phyloP scores from a whole-genome alignment of 306 rosid species.

The Aeschynomene evenia region DNA sequence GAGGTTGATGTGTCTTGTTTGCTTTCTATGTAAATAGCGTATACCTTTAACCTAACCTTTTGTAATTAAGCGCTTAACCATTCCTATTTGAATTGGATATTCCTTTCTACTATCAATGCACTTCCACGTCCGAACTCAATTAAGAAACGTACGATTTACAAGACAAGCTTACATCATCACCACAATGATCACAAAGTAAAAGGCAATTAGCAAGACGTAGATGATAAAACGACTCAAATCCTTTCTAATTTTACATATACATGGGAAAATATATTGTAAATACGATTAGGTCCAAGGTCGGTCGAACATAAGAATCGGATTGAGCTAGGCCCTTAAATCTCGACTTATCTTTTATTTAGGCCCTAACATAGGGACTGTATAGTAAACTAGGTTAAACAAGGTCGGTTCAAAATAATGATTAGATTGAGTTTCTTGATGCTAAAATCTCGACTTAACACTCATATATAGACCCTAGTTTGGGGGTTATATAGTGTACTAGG shows the following conservation, averaged over 20 bases:
- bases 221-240: background rate
- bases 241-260: background rate
- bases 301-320: no score
- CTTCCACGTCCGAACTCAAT: slow-evolving; percentile 30
- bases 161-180: background rate
- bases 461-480: no score
- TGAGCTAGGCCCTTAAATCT: no score
- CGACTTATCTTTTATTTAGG: no score
- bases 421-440: no score
- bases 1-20: background rate
- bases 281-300: no score
- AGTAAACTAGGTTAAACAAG: no score
- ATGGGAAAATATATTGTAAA: background rate
- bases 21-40: slow-evolving; percentile 16
- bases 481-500: no score
- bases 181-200: slow-evolving; percentile 11
- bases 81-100: background rate
- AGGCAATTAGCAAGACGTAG: background rate
- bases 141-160: slow-evolving; percentile 16
- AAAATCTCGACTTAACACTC: no score
- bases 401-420: no score
- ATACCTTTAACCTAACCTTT: background rate
- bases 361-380: no score
- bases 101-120: slow-evolving; percentile 14
- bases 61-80: background rate